Evolutionary conservation across 2,329 filamentous ascomycete genomes (phyloP).

Genomic region (Fusarium equiseti): DNA sequence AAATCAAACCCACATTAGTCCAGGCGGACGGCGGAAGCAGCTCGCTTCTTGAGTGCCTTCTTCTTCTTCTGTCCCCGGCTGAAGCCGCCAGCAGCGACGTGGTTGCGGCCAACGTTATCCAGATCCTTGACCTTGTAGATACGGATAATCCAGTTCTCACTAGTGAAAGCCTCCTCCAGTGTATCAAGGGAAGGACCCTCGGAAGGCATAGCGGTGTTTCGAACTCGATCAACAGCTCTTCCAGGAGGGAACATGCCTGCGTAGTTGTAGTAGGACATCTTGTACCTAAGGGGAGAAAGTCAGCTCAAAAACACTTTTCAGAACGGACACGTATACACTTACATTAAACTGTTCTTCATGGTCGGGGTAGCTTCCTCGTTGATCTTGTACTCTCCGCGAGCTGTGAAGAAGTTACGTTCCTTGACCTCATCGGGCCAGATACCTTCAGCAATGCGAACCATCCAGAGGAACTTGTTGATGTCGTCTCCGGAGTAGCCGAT

Average conservation of each 20-base stretch:
- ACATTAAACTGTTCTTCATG: constrained; percentile 99
- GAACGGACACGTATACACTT: constrained; percentile 57
- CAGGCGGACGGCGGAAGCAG: constrained; percentile 76
- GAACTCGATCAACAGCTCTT: constrained; percentile 91
- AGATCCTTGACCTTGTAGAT: constrained; percentile 99
- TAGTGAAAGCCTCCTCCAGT: constrained; percentile 96
- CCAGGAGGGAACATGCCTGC: constrained; percentile 90
- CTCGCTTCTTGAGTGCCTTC: constrained; percentile 78
- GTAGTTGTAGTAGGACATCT: constrained; percentile 99
- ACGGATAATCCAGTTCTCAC: constrained; percentile 99
- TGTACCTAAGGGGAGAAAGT: constrained; percentile 77
- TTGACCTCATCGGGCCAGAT: constrained; percentile 99
- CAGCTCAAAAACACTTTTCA: constrained; percentile 11
- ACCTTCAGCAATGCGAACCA: constrained; percentile 98
- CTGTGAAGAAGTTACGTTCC: constrained; percentile 95
- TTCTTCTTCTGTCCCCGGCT: constrained; percentile 87
- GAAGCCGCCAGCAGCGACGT: constrained; percentile 76
- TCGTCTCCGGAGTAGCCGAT: constrained; percentile 98
- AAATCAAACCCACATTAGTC: constrained; percentile 63
- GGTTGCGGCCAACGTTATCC: constrained; percentile 94
- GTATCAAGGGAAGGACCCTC: constrained; percentile 87
- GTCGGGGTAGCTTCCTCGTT: constrained; percentile 93
- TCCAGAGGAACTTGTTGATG: constrained; percentile 99
- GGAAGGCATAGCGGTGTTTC: constrained; percentile 82
- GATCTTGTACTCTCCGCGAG: constrained; percentile 92